These are phyloP conservation scores for Pistacia atlantica DNA, from an alignment of 345 rosid genomes.

Conservation along the genomic window DNA sequence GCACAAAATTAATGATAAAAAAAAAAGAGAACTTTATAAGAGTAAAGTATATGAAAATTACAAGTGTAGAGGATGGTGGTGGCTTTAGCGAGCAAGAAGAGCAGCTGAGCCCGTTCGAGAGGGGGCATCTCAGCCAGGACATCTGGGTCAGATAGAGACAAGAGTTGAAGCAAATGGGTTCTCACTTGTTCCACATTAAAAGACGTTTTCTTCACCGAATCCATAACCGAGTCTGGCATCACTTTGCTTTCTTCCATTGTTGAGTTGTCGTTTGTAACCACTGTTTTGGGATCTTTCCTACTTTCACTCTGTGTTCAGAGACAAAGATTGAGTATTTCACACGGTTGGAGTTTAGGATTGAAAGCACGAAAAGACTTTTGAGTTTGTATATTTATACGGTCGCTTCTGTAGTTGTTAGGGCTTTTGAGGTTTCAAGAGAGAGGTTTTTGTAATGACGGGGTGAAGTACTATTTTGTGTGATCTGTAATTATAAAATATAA, in stretches of 20 bases:
- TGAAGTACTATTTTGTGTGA: no score
- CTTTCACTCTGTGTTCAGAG: neutral
- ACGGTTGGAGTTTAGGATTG: neutral
- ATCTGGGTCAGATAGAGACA: conserved; percentile 64
- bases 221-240: conserved; percentile 65
- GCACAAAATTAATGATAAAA: neutral
- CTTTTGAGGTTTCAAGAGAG: neutral
- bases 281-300: neutral
- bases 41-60: conserved; percentile 19
- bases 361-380: no score
- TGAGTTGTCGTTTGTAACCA: neutral
- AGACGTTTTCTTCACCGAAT: conserved; percentile 61
- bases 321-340: neutral
- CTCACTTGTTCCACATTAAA: conserved; percentile 44
- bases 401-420: neutral
- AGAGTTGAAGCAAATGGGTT: conserved; percentile 54
- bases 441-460: no score
- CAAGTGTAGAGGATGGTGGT: conserved; percentile 65
- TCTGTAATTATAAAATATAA: no score
- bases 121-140: conserved; percentile 66
- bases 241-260: conserved; percentile 48
- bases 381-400: neutral
- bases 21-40: neutral
- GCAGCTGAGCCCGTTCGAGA: conserved; percentile 68
- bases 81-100: conserved; percentile 68